phyloP scores from a whole-genome alignment of 2,329 filamentous ascomycete species.

The Calycina herbarum region DNA sequence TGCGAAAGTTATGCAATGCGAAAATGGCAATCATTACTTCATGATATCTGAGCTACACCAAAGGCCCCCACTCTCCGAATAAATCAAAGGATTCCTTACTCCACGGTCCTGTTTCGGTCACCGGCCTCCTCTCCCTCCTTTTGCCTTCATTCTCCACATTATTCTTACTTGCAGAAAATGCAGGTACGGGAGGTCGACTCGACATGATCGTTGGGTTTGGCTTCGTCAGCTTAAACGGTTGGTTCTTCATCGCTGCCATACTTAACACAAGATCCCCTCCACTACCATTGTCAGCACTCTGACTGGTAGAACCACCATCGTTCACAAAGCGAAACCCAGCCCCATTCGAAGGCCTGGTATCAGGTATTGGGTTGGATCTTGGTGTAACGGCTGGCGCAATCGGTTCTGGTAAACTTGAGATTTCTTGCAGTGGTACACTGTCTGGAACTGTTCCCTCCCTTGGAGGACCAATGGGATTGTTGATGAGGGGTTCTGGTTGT shows the following conservation, averaged over 20 bases:
- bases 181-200: conserved; percentile 7
- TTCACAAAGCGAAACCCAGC: conserved; percentile 11
- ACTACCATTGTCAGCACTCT: not conserved
- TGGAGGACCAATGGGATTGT: not conserved
- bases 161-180: not conserved
- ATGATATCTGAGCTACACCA: conserved; percentile 1
- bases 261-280: conserved; percentile 7
- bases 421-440: not conserved
- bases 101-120: conserved; percentile 34
- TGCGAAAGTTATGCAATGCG: not conserved
- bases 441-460: not conserved
- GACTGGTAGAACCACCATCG: not conserved
- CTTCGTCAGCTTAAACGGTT: conserved; percentile 26
- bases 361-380: not conserved
- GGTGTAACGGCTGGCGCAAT: not conserved
- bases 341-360: not conserved
- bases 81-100: conserved; percentile 40
- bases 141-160: not conserved
- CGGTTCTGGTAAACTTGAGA: not conserved
- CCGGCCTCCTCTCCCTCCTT: conserved; percentile 6
- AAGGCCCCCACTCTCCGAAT: conserved; percentile 34
- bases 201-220: conserved; percentile 22
- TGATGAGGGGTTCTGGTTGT: not conserved
- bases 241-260: conserved; percentile 9
- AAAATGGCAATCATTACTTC: not conserved